Base-by-base conservation (phyloP, 352 stramenopile species). In the Globisporangium ultimum region DNA sequence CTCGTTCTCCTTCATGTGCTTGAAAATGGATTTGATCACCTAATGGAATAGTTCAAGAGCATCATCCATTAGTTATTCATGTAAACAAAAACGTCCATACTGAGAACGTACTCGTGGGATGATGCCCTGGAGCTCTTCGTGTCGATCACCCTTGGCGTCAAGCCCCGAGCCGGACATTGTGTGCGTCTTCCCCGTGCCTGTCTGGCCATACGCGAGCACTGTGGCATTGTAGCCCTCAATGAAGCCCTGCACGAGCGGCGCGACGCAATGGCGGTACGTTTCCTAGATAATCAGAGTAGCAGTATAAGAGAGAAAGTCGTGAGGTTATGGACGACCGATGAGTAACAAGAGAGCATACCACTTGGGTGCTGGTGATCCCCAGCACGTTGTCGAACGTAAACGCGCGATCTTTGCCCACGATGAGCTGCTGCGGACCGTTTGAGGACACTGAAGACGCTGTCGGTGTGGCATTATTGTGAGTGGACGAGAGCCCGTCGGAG, bases 161-260 rank as follows among this genome's bases (percentile, higher is more conserved):
- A 75, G 82, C 28, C 76, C 76, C 18, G 70, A 61, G 14, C 84
- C 84, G 10, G 79, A 84, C 93, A 98, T 98, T 0, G 96, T 99
- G 61, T 97, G 95, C 0, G 96, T 99, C 70, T 98, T 98, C 47
- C 96, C 95, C 1, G 82, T 97, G 7, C 88, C 88, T 20, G 89
- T 95, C 34, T 96, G 86, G 1, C 84, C 88, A 48, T 96, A 96
- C 11, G 87, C 86, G 22, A 95, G 60, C 40, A 96, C 77, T 2
- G 83, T 91, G 22, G 84, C 84, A 53, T 94, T 94, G 63, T 94
- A 94, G 32, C 84, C 84, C 48, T 92, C 78, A 14, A 91, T 64
- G 55, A 92, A 94, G n/a, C 83, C 71, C 18, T 91, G 51, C 8
- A 97, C 73, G 11, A 97, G 62, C 24, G 81, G 71, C 5, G 61